Base-by-base conservation (phyloP, 2,329 filamentous ascomycete genomes). In the Chaetomium strumarium region DNA sequence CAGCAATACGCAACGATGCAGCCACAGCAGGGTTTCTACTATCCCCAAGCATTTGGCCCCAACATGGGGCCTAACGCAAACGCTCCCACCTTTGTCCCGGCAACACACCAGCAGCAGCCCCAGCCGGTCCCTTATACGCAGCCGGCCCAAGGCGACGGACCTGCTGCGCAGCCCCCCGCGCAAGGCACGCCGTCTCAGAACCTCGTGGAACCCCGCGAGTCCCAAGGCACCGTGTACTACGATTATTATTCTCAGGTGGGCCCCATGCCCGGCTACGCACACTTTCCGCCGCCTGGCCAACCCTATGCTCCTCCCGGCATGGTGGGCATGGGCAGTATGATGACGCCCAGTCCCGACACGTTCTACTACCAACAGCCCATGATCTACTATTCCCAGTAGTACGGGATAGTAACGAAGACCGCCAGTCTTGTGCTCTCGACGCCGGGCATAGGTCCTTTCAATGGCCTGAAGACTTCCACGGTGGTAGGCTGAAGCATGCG, bases 151-250 rank as follows among this genome's bases (percentile, higher is more conserved):
- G 61, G 67, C 61, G 66, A 77, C 58, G 55, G 65, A 48, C 2
- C 64, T 40, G 54, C 58, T 29, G 61, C 66, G n/a, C 69, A 72
- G 44, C 59, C 64, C 29, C 63, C 65, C 30, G 70, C 73, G 30
- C 81, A 79, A 58, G 69, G 72, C 3, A 76, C 75, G 52, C 78
- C 86, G 17, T 33, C 37, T 5, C 63, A 74, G 16, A 79, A 75
- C 58, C 67, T 83, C 39, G 79, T 86, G 44, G 46, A 47, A 13
- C 89, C 90, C 0, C 91, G 96, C 68, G 92, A 97, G 72, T 84
- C 85, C 58, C 95, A 96, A 61, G 93, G 93, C 56, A 97, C 95
- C 80, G 90, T 96, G 1, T 97, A 95, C 69, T 99, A 96, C 67
- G 91, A 90, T 63, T 88, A 95, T 64, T 79, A 88, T 8, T 78